Evolutionary conservation across 768 basidiomycete species (phyloP).

Genomic region (Tulasnella sp.): DNA sequence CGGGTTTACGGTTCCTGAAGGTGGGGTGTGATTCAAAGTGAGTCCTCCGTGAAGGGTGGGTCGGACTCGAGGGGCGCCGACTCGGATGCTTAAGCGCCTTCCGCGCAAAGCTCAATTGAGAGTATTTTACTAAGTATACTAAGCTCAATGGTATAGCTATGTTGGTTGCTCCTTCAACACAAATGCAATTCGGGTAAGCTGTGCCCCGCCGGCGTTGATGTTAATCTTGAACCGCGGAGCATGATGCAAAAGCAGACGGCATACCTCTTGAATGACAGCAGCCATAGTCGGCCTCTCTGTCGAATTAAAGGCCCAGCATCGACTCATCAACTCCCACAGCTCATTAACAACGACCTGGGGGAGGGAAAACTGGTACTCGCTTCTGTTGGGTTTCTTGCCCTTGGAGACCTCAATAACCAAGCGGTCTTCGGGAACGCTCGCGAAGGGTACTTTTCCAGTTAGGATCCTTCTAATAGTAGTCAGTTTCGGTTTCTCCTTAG

Average conservation of each 20-base stretch:
- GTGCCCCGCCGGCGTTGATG: not conserved
- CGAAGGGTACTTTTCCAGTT: not conserved
- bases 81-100: too few species aligned
- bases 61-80: too few species aligned
- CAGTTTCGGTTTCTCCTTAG: not conserved
- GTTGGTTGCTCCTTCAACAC: not conserved
- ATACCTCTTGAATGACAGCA: not conserved
- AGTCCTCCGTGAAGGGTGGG: too few species aligned
- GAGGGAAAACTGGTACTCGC: not conserved
- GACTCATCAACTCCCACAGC: not conserved
- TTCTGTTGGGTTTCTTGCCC: slow-evolving; percentile 3
- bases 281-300: not conserved
- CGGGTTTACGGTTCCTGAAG: too few species aligned
- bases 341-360: not conserved
- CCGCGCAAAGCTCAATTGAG: too few species aligned
- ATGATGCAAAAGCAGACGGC: not conserved
- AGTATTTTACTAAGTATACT: too few species aligned
- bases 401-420: not conserved
- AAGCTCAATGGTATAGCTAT: too few species aligned
- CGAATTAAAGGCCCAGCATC: not conserved
- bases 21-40: too few species aligned
- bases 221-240: not conserved
- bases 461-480: not conserved
- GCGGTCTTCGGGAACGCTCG: not conserved
- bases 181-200: not conserved